Evolutionary conservation across 768 basidiomycete species (phyloP), one percentile per base, ranked within the genome.

Genomic region (Strobilomyces dryophilus): DNA sequence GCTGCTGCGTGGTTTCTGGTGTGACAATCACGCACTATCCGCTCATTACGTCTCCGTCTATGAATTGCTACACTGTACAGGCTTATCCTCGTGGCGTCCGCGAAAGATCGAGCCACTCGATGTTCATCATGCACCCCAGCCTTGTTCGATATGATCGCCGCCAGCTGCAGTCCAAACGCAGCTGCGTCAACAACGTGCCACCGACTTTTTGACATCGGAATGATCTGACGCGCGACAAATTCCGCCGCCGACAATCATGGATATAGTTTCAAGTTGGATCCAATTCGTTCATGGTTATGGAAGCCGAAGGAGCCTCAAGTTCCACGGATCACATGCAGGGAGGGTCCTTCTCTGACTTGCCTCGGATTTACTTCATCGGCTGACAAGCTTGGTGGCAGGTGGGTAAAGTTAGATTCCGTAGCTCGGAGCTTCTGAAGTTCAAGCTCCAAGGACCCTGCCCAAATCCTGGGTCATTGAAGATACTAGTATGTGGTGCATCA

Each of bases 71-170:
- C 29, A 51, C 51, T 58, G 44, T 52, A 42, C 53, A 35, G 20
- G 18, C n/a, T 18, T 27, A 24, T 32, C 49, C 39, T 52, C 51
- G 51, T 62, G 60, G 62, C 58, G 55, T 29, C 35, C n/a, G 27
- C n/a, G 27, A 32, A 14, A n/a, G 15, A 6, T 15, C 47, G 41
- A 20, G 6, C 17, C 35, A 29, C n/a, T 44, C 49, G 17, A 20
- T 26, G 11, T n/a, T 27, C 21, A 26, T 44, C 39, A 9, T 11
- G 35, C 20, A 44, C 24, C 2, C 24, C 24, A 27, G 50, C 46
- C 24, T 40, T 51, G 8, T 39, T 55, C 43, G 35, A 61, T 29
- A 29, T 51, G 59, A 58, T 64, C 49, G 34, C 59, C 59, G 46
- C 32, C 41, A 32, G 18, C 20, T 31, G 31, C 20, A 48, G 40